Percentiles rank a stretch among this genome's conserved stretches.
phyloP scores from a whole-genome alignment of 1,284 basidiomycete species.

The Sphagnurus paluster region DNA sequence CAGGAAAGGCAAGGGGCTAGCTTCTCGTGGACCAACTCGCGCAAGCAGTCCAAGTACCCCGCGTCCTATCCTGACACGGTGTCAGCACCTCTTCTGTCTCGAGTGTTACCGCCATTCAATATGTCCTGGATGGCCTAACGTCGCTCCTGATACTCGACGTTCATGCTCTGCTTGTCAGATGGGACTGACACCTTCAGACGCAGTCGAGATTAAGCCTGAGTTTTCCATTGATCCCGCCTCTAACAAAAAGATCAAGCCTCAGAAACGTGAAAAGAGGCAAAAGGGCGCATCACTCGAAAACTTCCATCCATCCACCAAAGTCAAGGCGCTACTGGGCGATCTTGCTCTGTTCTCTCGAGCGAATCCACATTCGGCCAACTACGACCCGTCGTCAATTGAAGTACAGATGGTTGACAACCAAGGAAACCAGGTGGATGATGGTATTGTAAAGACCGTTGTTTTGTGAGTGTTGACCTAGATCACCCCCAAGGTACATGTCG shows the following conservation, averaged over 20 bases:
- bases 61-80: conserved; percentile 80
- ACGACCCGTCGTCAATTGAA: conserved; percentile 70
- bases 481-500: not conserved
- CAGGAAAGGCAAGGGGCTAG: conserved; percentile 55
- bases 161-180: conserved; percentile 78
- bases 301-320: conserved; percentile 82
- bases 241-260: conserved; percentile 62
- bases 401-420: conserved; percentile 73
- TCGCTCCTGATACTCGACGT: conserved; percentile 53
- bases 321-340: conserved; percentile 76
- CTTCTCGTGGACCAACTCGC: conserved; percentile 67
- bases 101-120: conserved; percentile 77
- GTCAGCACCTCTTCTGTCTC: conserved; percentile 90
- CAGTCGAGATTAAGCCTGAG: conserved; percentile 71
- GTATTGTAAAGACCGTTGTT: conserved; percentile 83
- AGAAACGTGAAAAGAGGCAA: conserved; percentile 70
- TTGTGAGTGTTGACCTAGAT: conserved; percentile 61
- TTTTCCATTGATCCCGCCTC: conserved; percentile 33
- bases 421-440: conserved; percentile 69
- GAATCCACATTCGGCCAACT: conserved; percentile 86
- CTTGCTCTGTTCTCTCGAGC: conserved; percentile 73
- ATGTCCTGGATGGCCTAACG: conserved; percentile 80
- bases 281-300: conserved; percentile 58
- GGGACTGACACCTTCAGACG: conserved; percentile 63
- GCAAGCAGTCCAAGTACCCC: conserved; percentile 63